These are phyloP conservation scores for Fusarium sarcochroum DNA, from an alignment of 2,329 filamentous ascomycete genomes.

Conservation along the genomic window DNA sequence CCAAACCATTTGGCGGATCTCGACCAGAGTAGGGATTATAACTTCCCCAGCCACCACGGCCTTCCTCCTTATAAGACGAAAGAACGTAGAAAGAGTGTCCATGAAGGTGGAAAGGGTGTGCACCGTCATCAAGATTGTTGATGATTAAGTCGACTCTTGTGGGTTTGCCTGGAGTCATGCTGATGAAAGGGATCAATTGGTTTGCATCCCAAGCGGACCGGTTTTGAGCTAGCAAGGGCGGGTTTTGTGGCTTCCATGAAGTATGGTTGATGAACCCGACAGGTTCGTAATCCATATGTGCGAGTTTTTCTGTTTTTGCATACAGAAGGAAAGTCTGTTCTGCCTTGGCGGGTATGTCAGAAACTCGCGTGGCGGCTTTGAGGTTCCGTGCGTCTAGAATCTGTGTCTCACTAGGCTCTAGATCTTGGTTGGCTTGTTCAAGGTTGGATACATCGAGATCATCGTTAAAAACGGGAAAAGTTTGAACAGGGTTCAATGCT, in stretches of 20 bases:
- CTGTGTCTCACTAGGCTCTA: accelerated
- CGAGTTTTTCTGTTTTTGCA: conserved; percentile 1
- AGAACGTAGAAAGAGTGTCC: conserved; percentile 12
- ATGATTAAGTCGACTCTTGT: neutral
- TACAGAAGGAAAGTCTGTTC: conserved; percentile 11
- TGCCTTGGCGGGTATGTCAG: neutral
- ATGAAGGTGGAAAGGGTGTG: conserved; percentile 12
- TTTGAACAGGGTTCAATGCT: neutral
- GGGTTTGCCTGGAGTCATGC: accelerated
- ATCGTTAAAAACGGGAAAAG: neutral
- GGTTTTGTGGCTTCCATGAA: conserved; percentile 12
- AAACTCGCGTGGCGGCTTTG: neutral
- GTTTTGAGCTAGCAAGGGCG: neutral
- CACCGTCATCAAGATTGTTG: conserved; percentile 7
- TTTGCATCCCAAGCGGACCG: neutral
- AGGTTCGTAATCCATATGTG: conserved; percentile 19
- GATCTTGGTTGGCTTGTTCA: accelerated
- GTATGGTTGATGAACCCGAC: conserved; percentile 22
- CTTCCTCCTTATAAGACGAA: neutral
- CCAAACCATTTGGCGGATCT: neutral
- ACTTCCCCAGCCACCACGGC: conserved; percentile 6
- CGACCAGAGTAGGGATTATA: neutral
- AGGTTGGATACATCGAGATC: accelerated
- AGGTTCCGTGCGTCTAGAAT: neutral
- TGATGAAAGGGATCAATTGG: neutral